A percentile compares a stretch with the other conserved stretches of the same genome.
Conservation (phyloP, 768 basidiomycete genomes). For the Nidularia sp. region DNA sequence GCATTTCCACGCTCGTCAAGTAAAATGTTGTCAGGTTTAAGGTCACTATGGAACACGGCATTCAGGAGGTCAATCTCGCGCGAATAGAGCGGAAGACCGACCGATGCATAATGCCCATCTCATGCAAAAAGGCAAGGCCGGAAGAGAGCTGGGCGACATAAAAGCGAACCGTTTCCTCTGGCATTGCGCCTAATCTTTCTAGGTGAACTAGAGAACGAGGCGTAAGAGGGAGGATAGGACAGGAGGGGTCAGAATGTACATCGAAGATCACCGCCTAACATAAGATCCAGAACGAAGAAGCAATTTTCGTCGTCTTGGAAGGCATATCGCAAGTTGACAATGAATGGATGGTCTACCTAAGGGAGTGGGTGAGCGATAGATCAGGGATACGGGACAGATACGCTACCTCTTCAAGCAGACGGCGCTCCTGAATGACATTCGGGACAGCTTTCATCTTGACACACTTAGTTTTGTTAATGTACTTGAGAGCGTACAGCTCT, state of each 20-base stretch:
- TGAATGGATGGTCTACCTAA: constrained; percentile 92
- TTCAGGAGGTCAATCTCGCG: constrained; percentile 4
- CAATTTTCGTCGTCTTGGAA: constrained; percentile 99
- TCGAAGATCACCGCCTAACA: constrained; percentile 92
- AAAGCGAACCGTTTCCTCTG: constrained; percentile 79
- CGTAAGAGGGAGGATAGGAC: constrained; percentile 2
- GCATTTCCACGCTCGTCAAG: constrained; percentile 95
- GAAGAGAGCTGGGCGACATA: constrained; percentile 89
- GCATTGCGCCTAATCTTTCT: constrained; percentile 70
- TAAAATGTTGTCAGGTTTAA: constrained; percentile 98
- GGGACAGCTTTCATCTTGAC: constrained; percentile 98
- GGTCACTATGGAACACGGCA: constrained; percentile 53
- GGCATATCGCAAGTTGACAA: constrained; percentile 93
- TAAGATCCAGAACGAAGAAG: constrained; percentile 96
- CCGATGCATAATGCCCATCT: constrained; percentile 95
- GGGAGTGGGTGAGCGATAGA: not conserved
- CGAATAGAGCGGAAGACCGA: constrained; percentile 29
- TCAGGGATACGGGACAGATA: constrained; percentile 4
- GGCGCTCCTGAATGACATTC: constrained; percentile 94
- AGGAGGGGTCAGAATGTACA: constrained; percentile 50
- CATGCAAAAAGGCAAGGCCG: constrained; percentile 86
- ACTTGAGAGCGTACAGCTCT: constrained; percentile 95
- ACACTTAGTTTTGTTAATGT: constrained; percentile 97
- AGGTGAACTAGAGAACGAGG: constrained; percentile 64
- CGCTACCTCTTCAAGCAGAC: constrained; percentile 88